Evolutionary conservation across 2,329 filamentous ascomycete genomes (phyloP), one percentile per base, ranked within the genome.

Genomic region (Myriosclerotinia scirpicola): DNA sequence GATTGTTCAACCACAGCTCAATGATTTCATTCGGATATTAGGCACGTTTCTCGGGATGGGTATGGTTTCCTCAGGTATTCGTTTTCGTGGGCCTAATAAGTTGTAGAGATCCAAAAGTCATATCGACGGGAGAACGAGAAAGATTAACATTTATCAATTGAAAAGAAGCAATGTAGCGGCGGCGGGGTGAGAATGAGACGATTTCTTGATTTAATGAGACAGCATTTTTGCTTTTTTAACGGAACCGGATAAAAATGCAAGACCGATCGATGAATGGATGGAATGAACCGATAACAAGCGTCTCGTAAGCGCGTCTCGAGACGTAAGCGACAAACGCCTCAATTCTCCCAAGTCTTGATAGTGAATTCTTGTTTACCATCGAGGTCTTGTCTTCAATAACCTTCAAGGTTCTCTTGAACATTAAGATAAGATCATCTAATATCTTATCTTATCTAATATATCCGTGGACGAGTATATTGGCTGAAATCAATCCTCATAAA

Each of bases 161-260:
- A 6, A 17, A 61, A 42, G 22, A 42, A 54, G 44, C 2, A 60
- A 61, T 50, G 44, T 6, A 38, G 34, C 44, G 14, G 14, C 60
- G 22, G 11, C 48, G 42, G 26, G 36, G 53, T 48, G 54, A 58
- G 42, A 30, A 56, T 30, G 40, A 40, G 42, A 38, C 40, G 26
- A 40, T 64, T 48, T 64, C 42, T 58, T 53, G 34, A 58, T 50
- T 55, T 44, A 56, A 36, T 9, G 42, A 64, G n/a, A 34, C 15
- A n/a, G 15, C 53, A 48, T 65, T 65, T 65, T 65, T 59, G n/a
- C 62, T 42, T 55, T 42, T 42, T 59, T 48, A 11, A 65, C 63
- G 63, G 54, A 56, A 59, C 15, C 63, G 63, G 63, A 30, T 52
- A 59, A 59, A 65, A 64, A 14, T 58, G 30, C 40, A 54, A 14